Evolutionary conservation across 1,284 basidiomycete species (phyloP).

Genomic region (Singerocomus inundabilis): DNA sequence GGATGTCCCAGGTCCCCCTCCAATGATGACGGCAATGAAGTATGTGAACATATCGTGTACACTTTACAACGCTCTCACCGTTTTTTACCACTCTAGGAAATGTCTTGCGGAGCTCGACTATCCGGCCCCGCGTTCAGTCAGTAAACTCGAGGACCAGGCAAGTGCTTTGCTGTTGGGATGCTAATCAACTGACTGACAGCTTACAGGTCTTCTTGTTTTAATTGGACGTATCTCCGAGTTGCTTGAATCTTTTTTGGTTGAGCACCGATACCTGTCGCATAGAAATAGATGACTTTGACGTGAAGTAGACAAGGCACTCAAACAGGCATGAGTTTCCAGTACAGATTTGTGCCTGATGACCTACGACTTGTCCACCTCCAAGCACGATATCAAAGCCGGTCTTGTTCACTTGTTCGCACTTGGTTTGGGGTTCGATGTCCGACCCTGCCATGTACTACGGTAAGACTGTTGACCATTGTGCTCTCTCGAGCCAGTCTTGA

Average conservation of each 20-base stretch:
- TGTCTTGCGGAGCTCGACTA: conserved; percentile 87
- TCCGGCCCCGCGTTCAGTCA: conserved; percentile 85
- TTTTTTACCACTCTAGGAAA: conserved; percentile 53
- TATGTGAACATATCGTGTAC: conserved; percentile 39
- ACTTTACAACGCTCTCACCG: not conserved
- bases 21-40: conserved; percentile 98
- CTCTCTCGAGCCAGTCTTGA: conserved; percentile 36
- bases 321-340: no score
- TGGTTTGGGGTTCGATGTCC: conserved; percentile 50
- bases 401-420: conserved; percentile 45
- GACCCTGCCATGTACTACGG: conserved; percentile 55
- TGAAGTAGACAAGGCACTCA: conserved; percentile 3
- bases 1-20: conserved; percentile 73
- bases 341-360: no score
- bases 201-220: conserved; percentile 66
- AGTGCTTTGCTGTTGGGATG: conserved; percentile 14
- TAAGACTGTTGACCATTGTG: no score
- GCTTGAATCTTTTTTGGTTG: not conserved
- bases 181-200: conserved; percentile 2
- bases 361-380: not conserved
- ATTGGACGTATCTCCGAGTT: conserved; percentile 3
- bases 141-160: conserved; percentile 91
- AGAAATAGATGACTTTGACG: conserved; percentile 4
- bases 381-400: conserved; percentile 16
- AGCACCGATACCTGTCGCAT: conserved; percentile 14